Evolutionary conservation across 2,329 filamentous ascomycete genomes (phyloP), one percentile per base, ranked within the genome.

Genomic region (Aspergillus intermedius): DNA sequence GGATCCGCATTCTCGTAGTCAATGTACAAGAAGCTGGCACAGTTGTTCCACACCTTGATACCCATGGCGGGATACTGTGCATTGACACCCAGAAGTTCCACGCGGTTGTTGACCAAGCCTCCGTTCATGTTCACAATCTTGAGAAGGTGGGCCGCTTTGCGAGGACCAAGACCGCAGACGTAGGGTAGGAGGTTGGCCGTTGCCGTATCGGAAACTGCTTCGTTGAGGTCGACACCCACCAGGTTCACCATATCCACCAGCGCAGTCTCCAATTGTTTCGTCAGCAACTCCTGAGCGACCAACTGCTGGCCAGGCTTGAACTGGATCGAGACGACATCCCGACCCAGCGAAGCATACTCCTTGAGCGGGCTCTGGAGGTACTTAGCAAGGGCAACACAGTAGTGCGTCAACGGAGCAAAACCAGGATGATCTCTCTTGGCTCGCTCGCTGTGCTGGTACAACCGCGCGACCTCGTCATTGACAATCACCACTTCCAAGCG

Each of bases 241-340:
- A 98, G 82, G 66, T 98, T 98, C 58, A 98, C 93, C 79, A 95
- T 95, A 65, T 98, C 93, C 9, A 98, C 91, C 82, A 98, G 88
- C 41, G 91, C 89, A n/a, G 88, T 94, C 62, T 98, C 93, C 13
- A 98, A 78, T 51, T 89, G 83, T 65, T 88, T 90, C 53, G 85
- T 74, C 35, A 98, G 77, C 72, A 95, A 91, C 34, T 97, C 91
- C 52, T 90, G 82, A 0, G 91, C 86, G 12, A 98, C 78, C 25
- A 96, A 80, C 52, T 91, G 86, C 66, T 98, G 93, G 60, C 90
- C 91, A 3, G 88, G 82, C 59, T 96, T 90, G 69, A 96, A 96
- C 17, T 84, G 81, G 51, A 98, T 79, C 1, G 91, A 95, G 10
- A 85, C 76, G 51, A 97, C 83, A 62, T 97, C 91, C 59, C 86